Evolutionary conservation across 176 grass and related monocot species (phyloP).

Genomic region (Elaeis guineensis): DNA sequence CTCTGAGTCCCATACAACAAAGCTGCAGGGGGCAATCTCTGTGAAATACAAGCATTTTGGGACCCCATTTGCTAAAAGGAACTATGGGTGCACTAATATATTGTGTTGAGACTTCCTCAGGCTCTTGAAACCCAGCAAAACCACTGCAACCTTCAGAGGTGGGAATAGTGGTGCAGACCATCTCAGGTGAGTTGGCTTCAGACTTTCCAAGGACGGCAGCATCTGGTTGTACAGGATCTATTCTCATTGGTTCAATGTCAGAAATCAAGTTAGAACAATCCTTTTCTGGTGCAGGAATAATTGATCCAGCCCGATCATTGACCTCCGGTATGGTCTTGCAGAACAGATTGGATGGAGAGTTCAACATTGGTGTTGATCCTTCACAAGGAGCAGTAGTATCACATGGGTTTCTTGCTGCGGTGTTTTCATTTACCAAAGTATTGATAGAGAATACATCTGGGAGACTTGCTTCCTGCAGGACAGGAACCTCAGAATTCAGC

Average conservation of each 20-base stretch:
- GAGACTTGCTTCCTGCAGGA: slow-evolving; percentile 73
- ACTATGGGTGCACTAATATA: slow-evolving; percentile 40
- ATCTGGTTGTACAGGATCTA: slow-evolving; percentile 22
- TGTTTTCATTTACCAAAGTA: slow-evolving; percentile 34
- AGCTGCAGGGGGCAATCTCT: slow-evolving; percentile 49
- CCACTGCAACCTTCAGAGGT: slow-evolving; percentile 40
- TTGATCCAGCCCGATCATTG: slow-evolving; percentile 19
- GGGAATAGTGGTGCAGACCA: slow-evolving; percentile 12
- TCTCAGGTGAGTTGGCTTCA: neutral
- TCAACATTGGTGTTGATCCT: slow-evolving; percentile 9
- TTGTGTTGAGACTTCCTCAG: slow-evolving; percentile 40
- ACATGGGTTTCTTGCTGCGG: slow-evolving; percentile 36
- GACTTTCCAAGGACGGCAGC: neutral
- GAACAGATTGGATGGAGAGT: slow-evolving; percentile 31
- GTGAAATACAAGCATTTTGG: slow-evolving; percentile 36
- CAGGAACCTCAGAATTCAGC: neutral
- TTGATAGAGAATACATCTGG: slow-evolving; percentile 53
- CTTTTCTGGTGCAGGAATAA: slow-evolving; percentile 14
- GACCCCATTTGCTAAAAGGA: slow-evolving; percentile 39
- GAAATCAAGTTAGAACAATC: slow-evolving; percentile 39
- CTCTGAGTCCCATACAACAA: slow-evolving; percentile 37
- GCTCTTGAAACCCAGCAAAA: slow-evolving; percentile 52
- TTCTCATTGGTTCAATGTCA: slow-evolving; percentile 53
- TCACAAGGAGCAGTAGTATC: slow-evolving; percentile 28
- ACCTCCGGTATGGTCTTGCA: neutral